Base-by-base conservation (phyloP, 2,329 filamentous ascomycete genomes). In the Fusarium transvaalense region DNA sequence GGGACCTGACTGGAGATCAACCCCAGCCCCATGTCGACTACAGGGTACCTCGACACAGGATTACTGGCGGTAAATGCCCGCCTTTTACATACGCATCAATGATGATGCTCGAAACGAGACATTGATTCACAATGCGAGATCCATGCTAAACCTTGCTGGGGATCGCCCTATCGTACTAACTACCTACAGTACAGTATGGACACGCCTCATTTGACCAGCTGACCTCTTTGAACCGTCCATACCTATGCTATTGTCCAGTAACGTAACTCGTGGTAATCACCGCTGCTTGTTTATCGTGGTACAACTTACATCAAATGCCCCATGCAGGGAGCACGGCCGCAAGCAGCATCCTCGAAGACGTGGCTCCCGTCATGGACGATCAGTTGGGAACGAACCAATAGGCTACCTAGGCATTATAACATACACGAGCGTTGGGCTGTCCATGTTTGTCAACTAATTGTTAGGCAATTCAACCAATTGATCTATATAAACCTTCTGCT, bases 281-380 rank as follows among this genome's bases (percentile, higher is more conserved):
- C 13, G 47, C 43, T 59, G 43, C 42, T 56, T 50, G 46, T 52
- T 58, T 51, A 43, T 41, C 62, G 71, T 73, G 56, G 61, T 51
- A 73, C 68, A 57, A 65, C 55, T 66, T 68, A 71, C 64, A 70
- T 68, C 37, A 59, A 35, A 56, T 35, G 37, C 45, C 27, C 31
- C 21, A 34, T 47, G 43, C 34, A 41, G 10, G 47, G 38, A 53
- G 52, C 62, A 70, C 58, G 39, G 55, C 65, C 51, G 65, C 55
- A 53, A 69, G 55, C 27, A 48, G 46, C 35, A 38, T 56, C 27
- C 29, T 37, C 25, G 21, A 45, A 64, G 61, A 67, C 66, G 57
- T 69, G 66, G 66, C 56, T 55, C 52, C 32, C 48, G 17, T 53
- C 32, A 23, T 51, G 32, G 23, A 51, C 34, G 47, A 29, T 39